Conservation (phyloP, 75 land plant genomes). For the Picea glauca region DNA sequence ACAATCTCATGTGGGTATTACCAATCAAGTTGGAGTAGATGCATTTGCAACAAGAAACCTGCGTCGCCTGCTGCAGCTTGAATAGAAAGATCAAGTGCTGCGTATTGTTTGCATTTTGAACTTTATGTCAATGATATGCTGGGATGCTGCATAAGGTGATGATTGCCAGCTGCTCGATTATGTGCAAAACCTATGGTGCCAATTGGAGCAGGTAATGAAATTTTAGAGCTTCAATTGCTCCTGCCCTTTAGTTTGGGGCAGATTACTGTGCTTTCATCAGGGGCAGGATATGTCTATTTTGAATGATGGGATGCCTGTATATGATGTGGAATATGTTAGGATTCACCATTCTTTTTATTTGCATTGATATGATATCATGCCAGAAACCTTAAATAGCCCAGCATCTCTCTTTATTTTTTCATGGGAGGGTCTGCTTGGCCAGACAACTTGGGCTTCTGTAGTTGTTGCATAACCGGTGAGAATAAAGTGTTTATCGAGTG, state of each 20-base stretch:
- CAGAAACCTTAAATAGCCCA: not conserved
- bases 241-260: no score
- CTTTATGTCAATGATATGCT: not conserved
- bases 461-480: not conserved
- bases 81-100: not conserved
- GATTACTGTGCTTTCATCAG: not conserved
- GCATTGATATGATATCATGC: not conserved
- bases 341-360: not conserved
- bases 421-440: not conserved
- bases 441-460: not conserved
- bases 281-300: not conserved
- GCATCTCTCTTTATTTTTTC: not conserved
- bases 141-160: no score
- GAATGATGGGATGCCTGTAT: no score
- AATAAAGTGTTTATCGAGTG: not conserved
- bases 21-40: not conserved
- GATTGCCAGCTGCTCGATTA: not conserved
- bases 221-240: not conserved
- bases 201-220: not conserved
- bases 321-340: not conserved
- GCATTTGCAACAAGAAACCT: constrained; percentile 2
- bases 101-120: not conserved
- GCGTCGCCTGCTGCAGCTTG: constrained; percentile 5
- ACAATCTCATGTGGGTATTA: not conserved
- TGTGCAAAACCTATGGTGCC: not conserved